Percentiles rank a stretch among this genome's conserved stretches.
phyloP scores from a whole-genome alignment of 2,329 filamentous ascomycete species.

The Tolypocladium nubicola region DNA sequence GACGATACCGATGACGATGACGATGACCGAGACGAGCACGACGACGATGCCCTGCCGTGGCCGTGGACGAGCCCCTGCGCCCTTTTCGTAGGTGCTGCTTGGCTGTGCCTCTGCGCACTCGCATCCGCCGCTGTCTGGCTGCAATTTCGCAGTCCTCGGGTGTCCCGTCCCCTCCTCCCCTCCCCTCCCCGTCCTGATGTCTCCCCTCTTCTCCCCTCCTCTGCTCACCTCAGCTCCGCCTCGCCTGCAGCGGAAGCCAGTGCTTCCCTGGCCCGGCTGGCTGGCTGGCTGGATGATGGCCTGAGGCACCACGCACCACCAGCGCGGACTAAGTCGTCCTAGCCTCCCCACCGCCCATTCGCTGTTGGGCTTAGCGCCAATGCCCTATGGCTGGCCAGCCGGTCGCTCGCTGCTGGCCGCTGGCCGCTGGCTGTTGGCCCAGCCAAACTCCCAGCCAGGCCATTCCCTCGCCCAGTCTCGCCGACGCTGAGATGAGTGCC shows the following conservation, averaged over 20 bases:
- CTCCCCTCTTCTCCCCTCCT: neutral
- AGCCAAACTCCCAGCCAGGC: neutral
- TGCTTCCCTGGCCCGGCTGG: neutral
- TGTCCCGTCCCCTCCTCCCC: neutral
- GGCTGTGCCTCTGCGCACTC: neutral
- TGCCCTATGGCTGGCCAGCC: slow-evolving; percentile 7
- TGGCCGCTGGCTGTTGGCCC: neutral
- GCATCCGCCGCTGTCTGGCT: neutral
- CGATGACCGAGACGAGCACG: neutral
- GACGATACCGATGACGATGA: neutral
- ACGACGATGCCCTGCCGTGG: neutral
- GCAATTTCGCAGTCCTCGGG: slow-evolving; percentile 1
- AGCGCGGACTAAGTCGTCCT: slow-evolving; percentile 19
- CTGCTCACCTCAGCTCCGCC: slow-evolving; percentile 1
- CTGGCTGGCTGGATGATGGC: slow-evolving; percentile 1
- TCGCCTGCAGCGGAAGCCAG: neutral
- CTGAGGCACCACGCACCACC: slow-evolving; percentile 9
- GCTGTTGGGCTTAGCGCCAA: slow-evolving; percentile 23
- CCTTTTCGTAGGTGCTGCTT: neutral
- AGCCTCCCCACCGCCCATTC: slow-evolving; percentile 21
- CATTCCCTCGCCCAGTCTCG: neutral
- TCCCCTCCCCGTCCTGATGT: neutral
- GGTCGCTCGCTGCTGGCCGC: neutral
- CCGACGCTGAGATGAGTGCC: neutral
- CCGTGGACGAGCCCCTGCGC: neutral